Evolutionary conservation across 192 early-diverging fungal genomes (phyloP), one percentile per base, ranked within the genome.

Genomic region (Umbelopsis ramanniana): DNA sequence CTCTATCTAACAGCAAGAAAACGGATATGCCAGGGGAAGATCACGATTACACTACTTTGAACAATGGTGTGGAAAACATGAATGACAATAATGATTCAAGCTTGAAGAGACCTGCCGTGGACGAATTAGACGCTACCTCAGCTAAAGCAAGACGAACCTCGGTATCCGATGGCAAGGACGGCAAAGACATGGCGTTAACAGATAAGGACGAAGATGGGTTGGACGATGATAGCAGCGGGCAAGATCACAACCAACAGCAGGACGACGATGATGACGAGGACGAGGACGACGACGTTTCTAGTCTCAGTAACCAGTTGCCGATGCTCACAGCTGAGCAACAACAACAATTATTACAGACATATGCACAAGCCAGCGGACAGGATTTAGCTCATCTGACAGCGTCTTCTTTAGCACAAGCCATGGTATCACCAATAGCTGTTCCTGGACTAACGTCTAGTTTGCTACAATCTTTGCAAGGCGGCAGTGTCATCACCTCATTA

Each of bases 371-470:
- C 24, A 66, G 48, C 26, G 72, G 72, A 57, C 77, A 78, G n/a
- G 77, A 78, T 47, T 55, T 74, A 12, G 72, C 72, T 6, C 50
- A 74, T 68, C 60, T 78, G 0, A 73, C 76, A 7, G 76, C 77
- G 6, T 78, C 77, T 11, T 78, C 76, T 33, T 55, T 78, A 43
- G 77, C 72, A 15, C 77, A 79, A 47, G 77, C 77, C 19, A 79
- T 79, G 77, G 72, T 74, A 12, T 74, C 77, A 21, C 77, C 77
- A 29, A 79, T 79, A 46, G 50, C 72, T 40, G 76, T 78, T 19
- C 70, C 75, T 23, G 69, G 55, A 9, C 40, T 72, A 2, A 68
- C 71, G 6, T 40, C 76, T 4, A 74, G 54, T n/a, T 66, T 74
- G 35, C 66, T 74, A 10, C 77, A 79, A 43, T 70, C 67, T 12